A percentile compares a stretch with the other conserved stretches of the same genome.
These are phyloP conservation scores for Desmodesmus armatus DNA, from an alignment of 139 green algal species.

Conservation along the genomic window DNA sequence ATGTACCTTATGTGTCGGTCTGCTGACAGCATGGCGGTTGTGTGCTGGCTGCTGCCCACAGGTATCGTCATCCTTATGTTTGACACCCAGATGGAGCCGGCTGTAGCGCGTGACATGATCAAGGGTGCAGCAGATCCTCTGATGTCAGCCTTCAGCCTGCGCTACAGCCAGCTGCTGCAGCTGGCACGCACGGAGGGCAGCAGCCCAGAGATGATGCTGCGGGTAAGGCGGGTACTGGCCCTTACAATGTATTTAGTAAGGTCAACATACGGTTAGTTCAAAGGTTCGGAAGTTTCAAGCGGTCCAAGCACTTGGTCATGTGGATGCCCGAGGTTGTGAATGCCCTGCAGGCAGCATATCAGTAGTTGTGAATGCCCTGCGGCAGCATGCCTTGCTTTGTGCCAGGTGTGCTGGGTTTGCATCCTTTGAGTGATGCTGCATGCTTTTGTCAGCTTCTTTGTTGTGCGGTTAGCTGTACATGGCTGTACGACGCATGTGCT, in stretches of 20 bases:
- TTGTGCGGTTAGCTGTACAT: conserved; percentile 2
- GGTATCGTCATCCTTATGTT: conserved; percentile 92
- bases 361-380: no score
- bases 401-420: not conserved
- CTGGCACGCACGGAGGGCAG: conserved; percentile 72
- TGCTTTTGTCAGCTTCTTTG: not conserved
- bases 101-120: conserved; percentile 82
- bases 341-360: no score
- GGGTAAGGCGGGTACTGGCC: not conserved
- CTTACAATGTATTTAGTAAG: no score
- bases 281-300: no score
- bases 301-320: not conserved
- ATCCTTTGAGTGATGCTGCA: not conserved
- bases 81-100: conserved; percentile 85
- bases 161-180: conserved; percentile 89
- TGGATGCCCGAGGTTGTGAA: no score
- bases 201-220: conserved; percentile 56
- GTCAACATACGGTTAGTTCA: no score
- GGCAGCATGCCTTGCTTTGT: no score
- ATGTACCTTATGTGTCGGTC: no score
- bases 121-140: conserved; percentile 83
- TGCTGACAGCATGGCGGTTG: not conserved
- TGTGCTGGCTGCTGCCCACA: conserved; percentile 42
- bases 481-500: not conserved
- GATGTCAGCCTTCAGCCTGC: conserved; percentile 79